These are phyloP conservation scores for Pezicula neosporulosa DNA, from an alignment of 2,329 filamentous ascomycete genomes.

Conservation along the genomic window DNA sequence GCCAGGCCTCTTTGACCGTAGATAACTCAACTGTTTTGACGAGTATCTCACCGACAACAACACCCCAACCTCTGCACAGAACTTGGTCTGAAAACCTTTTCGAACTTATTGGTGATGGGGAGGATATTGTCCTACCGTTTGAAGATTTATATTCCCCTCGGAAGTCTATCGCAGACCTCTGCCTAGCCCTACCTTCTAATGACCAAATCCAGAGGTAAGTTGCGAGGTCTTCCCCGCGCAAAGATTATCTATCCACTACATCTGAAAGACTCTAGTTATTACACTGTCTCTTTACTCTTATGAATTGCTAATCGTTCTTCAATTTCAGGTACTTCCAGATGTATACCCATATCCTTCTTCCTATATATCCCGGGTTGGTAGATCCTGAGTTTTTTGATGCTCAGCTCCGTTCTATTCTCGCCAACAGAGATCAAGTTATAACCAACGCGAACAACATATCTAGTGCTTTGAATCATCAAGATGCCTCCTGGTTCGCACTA, in stretches of 20 bases:
- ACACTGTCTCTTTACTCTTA: background rate
- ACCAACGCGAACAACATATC: background rate
- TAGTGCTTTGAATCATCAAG: background rate
- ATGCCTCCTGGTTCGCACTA: constrained; percentile 1
- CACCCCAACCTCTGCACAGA: background rate
- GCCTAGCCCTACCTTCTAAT: constrained; percentile 2
- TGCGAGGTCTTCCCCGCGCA: background rate
- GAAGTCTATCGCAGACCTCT: background rate
- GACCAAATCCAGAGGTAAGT: constrained; percentile 1
- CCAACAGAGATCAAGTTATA: constrained; percentile 1
- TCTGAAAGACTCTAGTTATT: background rate
- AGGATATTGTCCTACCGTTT: background rate
- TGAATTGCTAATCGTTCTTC: background rate
- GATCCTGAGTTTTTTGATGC: constrained; percentile 1
- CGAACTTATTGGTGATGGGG: background rate
- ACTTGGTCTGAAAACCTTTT: background rate
- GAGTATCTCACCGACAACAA: background rate
- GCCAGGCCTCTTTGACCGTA: background rate
- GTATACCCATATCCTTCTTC: constrained; percentile 2
- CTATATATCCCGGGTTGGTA: constrained; percentile 1
- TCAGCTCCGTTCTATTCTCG: background rate
- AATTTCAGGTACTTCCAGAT: background rate
- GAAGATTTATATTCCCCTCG: constrained; percentile 1
- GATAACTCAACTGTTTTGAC: background rate
- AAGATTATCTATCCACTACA: background rate